Evolutionary conservation across 306 rosid species (phyloP), one percentile per base, ranked within the genome.

Genomic region (Inga oerstediana): DNA sequence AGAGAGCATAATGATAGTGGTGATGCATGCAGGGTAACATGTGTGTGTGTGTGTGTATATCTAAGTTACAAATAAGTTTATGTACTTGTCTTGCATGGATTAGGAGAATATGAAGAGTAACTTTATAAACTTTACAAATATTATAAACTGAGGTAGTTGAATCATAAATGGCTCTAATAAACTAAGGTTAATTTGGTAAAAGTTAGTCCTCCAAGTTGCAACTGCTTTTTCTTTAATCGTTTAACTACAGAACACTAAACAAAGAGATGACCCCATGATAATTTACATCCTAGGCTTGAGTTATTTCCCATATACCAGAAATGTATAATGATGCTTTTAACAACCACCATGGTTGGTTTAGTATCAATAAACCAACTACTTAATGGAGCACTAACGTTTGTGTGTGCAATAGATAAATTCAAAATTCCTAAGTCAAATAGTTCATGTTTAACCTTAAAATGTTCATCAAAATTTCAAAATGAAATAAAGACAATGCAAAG

Each of bases 271-370:
- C 32, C 30, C 66, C 51, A 41, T 81, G 72, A 70, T 41, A 39
- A 69, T 70, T 48, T 52, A 41, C 51, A 78, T 61, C 66, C 76
- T 52, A 34, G 58, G 67, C 39, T 79, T 56, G 58, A 39, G 45
- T 80, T n/a, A 24, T 68, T 85, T 83, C 72, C 24, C 13, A 52
- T n/a, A n/a, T 75, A 85, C 82, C 86, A 72, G 65, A 78, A 66
- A 64, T 73, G n/a, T n/a, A n/a, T n/a, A n/a, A n/a, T n/a, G n/a
- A n/a, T n/a, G n/a, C n/a, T n/a, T n/a, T n/a, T n/a, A n/a, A n/a
- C n/a, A n/a, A n/a, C n/a, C n/a, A n/a, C n/a, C n/a, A n/a, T n/a
- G n/a, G n/a, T n/a, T n/a, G n/a, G n/a, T n/a, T n/a, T n/a, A n/a
- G n/a, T n/a, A n/a, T n/a, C n/a, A n/a, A n/a, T n/a, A n/a, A n/a